These are phyloP conservation scores for Centella asiatica DNA, from an alignment of 129 eudicot genomes.

Conservation along the genomic window DNA sequence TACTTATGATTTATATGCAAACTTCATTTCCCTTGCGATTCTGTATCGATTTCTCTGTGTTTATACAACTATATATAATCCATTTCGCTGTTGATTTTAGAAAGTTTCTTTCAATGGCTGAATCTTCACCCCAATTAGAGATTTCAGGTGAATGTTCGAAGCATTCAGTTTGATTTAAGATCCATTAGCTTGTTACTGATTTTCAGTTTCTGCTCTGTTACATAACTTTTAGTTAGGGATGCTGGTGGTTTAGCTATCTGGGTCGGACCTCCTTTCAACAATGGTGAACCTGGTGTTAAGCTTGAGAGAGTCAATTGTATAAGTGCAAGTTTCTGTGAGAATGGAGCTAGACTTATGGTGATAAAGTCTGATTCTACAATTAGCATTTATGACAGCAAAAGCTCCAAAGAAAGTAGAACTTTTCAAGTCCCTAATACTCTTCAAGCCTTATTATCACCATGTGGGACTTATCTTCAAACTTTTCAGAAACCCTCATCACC, in stretches of 20 bases:
- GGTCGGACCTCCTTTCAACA: slow-evolving; percentile 82
- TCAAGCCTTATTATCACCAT: slow-evolving; percentile 71
- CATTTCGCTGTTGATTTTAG: too few species aligned
- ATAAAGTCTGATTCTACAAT: slow-evolving; percentile 48
- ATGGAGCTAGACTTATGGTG: slow-evolving; percentile 83
- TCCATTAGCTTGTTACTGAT: neutral
- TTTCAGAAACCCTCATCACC: slow-evolving; percentile 66
- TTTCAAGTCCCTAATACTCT: slow-evolving; percentile 50
- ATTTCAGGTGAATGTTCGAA: slow-evolving; percentile 35
- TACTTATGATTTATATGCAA: too few species aligned
- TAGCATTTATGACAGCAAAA: slow-evolving; percentile 59
- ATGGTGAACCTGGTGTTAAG: slow-evolving; percentile 53
- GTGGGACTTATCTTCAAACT: slow-evolving; percentile 84
- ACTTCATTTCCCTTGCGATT: too few species aligned
- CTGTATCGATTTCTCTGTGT: too few species aligned
- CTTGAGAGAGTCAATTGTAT: slow-evolving; percentile 53
- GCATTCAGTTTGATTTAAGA: neutral
- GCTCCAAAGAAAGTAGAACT: slow-evolving; percentile 42
- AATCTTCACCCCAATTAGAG: slow-evolving; percentile 57
- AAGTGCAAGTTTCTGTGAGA: slow-evolving; percentile 68
- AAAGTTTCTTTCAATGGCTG: slow-evolving; percentile 51
- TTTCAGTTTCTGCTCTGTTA: neutral
- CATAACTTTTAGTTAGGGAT: slow-evolving; percentile 45
- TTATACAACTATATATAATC: too few species aligned
- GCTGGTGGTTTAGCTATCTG: slow-evolving; percentile 60